Percentiles rank a stretch among this genome's conserved stretches.
Conservation (phyloP, 106 monocot genomes). For the Xerophyta viscosa region DNA sequence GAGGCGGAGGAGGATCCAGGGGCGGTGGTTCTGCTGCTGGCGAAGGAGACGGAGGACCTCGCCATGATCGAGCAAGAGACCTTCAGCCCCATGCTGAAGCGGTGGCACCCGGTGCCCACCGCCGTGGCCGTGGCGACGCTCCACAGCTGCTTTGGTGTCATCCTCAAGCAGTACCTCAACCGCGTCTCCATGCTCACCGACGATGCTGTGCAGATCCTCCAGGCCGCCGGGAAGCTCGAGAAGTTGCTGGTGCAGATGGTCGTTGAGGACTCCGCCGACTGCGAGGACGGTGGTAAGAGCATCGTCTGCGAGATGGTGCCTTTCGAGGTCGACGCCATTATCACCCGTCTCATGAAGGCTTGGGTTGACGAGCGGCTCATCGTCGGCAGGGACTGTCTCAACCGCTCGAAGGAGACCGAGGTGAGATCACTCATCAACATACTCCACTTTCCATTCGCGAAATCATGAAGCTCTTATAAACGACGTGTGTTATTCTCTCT, state of each 20-base stretch:
- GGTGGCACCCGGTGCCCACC: conserved; percentile 51
- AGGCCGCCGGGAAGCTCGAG: conserved; percentile 73
- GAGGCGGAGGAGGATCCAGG: conserved; percentile 53
- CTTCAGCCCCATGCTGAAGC: conserved; percentile 60
- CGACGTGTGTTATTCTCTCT: too few species aligned
- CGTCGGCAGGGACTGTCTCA: conserved; percentile 41
- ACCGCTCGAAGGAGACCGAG: conserved; percentile 80
- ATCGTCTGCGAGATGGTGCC: conserved; percentile 68
- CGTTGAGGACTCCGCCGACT: conserved; percentile 41
- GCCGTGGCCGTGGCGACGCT: conserved; percentile 62
- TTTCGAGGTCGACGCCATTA: conserved; percentile 66
- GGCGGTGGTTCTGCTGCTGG: conserved; percentile 37
- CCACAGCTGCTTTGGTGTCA: conserved; percentile 61
- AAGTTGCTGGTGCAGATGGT: conserved; percentile 73
- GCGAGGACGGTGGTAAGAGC: conserved; percentile 57
- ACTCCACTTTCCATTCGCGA: too few species aligned
- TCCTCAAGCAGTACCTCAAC: conserved; percentile 64
- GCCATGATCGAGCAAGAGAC: conserved; percentile 52
- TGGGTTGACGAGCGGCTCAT: conserved; percentile 80
- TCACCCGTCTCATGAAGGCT: conserved; percentile 33
- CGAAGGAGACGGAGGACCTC: conserved; percentile 59
- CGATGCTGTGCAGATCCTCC: conserved; percentile 57
- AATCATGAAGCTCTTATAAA: too few species aligned
- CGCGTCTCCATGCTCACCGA: conserved; percentile 37
- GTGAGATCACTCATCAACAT: too few species aligned